phyloP scores from a whole-genome alignment of 768 basidiomycete genomes.

The Lentinula raphanica region DNA sequence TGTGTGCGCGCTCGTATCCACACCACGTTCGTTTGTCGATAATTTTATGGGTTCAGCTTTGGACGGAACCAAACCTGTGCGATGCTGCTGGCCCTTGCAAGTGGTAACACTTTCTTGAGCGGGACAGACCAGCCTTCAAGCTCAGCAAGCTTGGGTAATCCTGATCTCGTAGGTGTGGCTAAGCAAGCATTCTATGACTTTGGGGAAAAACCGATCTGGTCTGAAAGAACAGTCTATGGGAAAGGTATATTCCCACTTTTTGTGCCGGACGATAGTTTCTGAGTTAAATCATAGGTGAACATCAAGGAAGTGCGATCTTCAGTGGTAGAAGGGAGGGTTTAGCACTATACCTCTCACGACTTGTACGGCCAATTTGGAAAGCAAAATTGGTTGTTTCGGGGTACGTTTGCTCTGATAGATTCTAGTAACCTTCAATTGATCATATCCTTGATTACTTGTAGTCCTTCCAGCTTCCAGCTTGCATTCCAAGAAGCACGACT shows the following conservation, averaged over 20 bases:
- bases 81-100: conserved; percentile 83
- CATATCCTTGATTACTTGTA: not conserved
- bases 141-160: conserved; percentile 45
- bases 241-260: conserved; percentile 40
- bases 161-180: conserved; percentile 66
- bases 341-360: conserved; percentile 78
- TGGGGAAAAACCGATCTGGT: conserved; percentile 79
- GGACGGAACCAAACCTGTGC: conserved; percentile 90
- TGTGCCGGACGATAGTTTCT: not conserved
- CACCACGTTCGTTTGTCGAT: conserved; percentile 2
- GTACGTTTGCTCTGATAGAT: conserved; percentile 33
- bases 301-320: conserved; percentile 69
- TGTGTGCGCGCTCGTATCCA: conserved; percentile 21
- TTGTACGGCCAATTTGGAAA: conserved; percentile 86
- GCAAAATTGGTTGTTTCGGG: conserved; percentile 62
- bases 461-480: conserved; percentile 37
- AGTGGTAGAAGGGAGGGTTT: conserved; percentile 88
- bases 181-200: conserved; percentile 85
- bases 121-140: conserved; percentile 39
- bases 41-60: conserved; percentile 46
- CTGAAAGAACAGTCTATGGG: conserved; percentile 73
- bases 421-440: not conserved
- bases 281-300: conserved; percentile 44
- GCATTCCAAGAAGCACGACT: conserved; percentile 60
- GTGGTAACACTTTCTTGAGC: conserved; percentile 78